Conservation (phyloP, 352 stramenopile species). For the Aphanomyces invadans region DNA sequence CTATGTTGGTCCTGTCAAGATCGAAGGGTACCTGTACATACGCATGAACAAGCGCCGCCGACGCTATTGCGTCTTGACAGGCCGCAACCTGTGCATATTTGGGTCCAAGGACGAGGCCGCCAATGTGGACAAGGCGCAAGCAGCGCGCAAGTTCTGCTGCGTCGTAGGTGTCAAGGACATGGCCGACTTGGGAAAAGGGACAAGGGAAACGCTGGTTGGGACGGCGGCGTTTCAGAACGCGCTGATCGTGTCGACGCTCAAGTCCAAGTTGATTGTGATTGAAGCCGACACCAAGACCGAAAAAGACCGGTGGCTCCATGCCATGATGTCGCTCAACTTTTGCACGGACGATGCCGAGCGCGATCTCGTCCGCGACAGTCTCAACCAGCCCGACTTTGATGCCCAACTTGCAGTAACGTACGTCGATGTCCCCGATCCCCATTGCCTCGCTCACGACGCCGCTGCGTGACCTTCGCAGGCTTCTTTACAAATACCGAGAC, state of each 20-base stretch:
- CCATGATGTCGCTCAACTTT: conserved; percentile 58
- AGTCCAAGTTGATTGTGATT: conserved; percentile 58
- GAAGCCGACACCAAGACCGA: conserved; percentile 66
- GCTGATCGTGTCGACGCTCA: conserved; percentile 57
- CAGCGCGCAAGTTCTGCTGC: conserved; percentile 46
- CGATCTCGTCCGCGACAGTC: conserved; percentile 44
- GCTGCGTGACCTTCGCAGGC: background rate
- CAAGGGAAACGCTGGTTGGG: conserved; percentile 44
- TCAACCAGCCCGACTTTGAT: conserved; percentile 52
- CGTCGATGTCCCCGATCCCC: background rate
- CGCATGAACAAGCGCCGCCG: conserved; percentile 46
- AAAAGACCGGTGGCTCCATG: conserved; percentile 70
- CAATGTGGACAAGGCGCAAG: background rate
- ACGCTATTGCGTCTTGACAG: conserved; percentile 62
- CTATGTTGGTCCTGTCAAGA: no score
- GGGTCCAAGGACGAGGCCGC: conserved; percentile 40
- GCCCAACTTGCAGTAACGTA: conserved; percentile 53
- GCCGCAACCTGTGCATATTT: conserved; percentile 49
- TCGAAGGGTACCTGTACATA: conserved; percentile 60
- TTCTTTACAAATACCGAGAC: conserved; percentile 66
- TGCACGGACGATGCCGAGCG: conserved; percentile 42
- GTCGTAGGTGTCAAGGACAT: conserved; percentile 60
- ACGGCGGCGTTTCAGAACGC: conserved; percentile 37
- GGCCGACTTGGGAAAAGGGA: conserved; percentile 46
- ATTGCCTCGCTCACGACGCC: background rate